Base-by-base conservation (phyloP, 2,329 filamentous ascomycete species). In the Fusarium aywerte region DNA sequence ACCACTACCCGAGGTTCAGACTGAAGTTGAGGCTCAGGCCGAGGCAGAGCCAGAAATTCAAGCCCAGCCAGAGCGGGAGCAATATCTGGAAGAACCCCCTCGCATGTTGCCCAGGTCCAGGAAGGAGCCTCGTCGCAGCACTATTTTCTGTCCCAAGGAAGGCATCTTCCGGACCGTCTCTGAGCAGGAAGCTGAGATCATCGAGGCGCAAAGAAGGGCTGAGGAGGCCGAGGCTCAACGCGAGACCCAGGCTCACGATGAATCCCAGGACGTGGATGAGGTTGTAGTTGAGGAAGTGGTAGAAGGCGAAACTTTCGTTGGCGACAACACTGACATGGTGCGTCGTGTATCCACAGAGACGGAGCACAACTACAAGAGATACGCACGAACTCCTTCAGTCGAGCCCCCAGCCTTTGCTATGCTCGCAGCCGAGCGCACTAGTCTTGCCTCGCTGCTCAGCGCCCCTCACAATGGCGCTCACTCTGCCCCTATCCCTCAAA, bases 161-260 rank as follows among this genome's bases (percentile, higher is more conserved):
- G 90, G 88, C 45, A 85, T 87, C 54, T 89, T 90, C 74, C 84
- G 85, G 45, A 87, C 87, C 4, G 78, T 89, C 42, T 86, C 87
- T 2, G 82, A 87, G 66, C 78, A 84, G 60, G 84, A 86, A 58
- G 80, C 83, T 12, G 80, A 81, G 18, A 80, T 79, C 7, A 74
- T 83, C 56, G 78, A 82, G 57, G 75, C 73, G 0, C 73, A 76
- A 38, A 68, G 74, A 21, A 71, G 73, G 36, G 70, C 66, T 8
- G 66, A 74, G 21, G 64, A 74, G 29, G 60, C 58, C 1, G 50
- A 60, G 39, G 58, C 65, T 20, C 59, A 68, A 9, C 62, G 43
- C 8, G 58, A 64, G 21, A 33, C 42, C 20, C 33, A 42, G 21
- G 16, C 35, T 23, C 51, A 47, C 31, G 36, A 36, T 21, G 58